These are phyloP conservation scores for Suillus paluster DNA, from an alignment of 768 basidiomycete genomes.

Conservation along the genomic window DNA sequence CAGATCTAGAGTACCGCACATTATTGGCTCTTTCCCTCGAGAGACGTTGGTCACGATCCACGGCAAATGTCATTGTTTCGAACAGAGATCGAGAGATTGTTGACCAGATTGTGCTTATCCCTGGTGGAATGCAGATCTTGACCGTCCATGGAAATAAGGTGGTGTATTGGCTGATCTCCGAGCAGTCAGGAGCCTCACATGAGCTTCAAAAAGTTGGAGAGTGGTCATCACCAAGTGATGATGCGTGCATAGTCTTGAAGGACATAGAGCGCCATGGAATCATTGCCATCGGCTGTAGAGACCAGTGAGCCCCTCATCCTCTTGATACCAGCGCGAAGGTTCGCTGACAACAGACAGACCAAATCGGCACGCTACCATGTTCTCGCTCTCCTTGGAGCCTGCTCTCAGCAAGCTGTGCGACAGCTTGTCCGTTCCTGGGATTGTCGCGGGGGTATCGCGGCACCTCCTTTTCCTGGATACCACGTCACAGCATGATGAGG, in stretches of 20 bases:
- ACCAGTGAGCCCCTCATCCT: slow-evolving; percentile 10
- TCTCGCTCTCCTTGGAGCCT: slow-evolving; percentile 21
- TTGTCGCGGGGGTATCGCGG: slow-evolving; percentile 25
- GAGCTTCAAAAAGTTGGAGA: slow-evolving; percentile 24
- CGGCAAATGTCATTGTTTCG: slow-evolving; percentile 18
- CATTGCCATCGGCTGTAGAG: slow-evolving; percentile 26
- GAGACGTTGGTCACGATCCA: slow-evolving; percentile 23
- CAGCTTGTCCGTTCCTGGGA: slow-evolving; percentile 29
- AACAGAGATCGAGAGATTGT: slow-evolving; percentile 11
- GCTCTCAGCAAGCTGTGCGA: slow-evolving; percentile 27
- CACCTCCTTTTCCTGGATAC: slow-evolving; percentile 30
- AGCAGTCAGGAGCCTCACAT: slow-evolving; percentile 14
- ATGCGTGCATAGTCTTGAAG: slow-evolving; percentile 25
- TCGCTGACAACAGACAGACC: slow-evolving; percentile 12
- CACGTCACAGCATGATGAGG: slow-evolving; percentile 16
- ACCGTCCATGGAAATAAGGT: slow-evolving; percentile 31
- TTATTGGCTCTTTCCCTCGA: slow-evolving; percentile 31
- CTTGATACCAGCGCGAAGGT: background rate
- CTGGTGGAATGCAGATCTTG: slow-evolving; percentile 29
- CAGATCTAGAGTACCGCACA: slow-evolving; percentile 32
- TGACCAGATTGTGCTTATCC: slow-evolving; percentile 32
- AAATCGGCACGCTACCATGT: slow-evolving; percentile 22
- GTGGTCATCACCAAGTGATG: slow-evolving; percentile 21
- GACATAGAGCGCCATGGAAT: slow-evolving; percentile 13
- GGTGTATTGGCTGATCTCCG: slow-evolving; percentile 26